Conservation (phyloP, 2,329 filamentous ascomycete genomes). For the Microsporum ferrugineum region DNA sequence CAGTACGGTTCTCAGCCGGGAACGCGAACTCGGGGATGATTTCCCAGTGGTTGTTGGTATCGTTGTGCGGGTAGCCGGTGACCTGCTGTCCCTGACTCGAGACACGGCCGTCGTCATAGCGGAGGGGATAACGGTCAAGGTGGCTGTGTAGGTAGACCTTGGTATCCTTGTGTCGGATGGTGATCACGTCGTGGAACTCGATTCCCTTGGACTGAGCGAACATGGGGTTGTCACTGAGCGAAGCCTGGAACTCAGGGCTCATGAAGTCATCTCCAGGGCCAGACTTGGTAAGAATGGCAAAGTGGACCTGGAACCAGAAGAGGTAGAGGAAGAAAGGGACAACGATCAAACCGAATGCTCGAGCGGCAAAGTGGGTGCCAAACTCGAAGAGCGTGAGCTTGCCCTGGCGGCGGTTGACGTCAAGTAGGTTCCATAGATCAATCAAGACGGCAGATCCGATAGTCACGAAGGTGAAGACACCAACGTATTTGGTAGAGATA, state of each 20-base stretch:
- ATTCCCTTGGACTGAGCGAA: conserved; percentile 73
- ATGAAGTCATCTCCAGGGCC: conserved; percentile 98
- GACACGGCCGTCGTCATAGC: conserved; percentile 94
- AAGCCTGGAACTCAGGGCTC: conserved; percentile 96
- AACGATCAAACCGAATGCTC: conserved; percentile 73
- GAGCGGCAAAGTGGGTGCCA: conserved; percentile 78
- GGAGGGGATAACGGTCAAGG: conserved; percentile 72
- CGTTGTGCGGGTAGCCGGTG: conserved; percentile 93
- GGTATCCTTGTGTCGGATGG: conserved; percentile 91
- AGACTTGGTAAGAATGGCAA: conserved; percentile 73
- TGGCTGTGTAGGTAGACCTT: conserved; percentile 95
- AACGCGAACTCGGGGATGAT: conserved; percentile 56
- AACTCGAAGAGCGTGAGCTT: conserved; percentile 70
- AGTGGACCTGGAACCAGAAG: conserved; percentile 99
- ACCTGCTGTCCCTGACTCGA: conserved; percentile 97
- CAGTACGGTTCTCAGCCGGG: conserved; percentile 45
- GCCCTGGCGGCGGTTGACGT: conserved; percentile 74
- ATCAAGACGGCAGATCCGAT: conserved; percentile 89
- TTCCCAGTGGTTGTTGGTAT: conserved; percentile 98
- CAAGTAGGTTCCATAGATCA: conserved; percentile 87
- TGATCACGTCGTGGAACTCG: conserved; percentile 80
- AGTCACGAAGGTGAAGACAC: conserved; percentile 90
- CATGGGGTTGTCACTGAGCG: conserved; percentile 88
- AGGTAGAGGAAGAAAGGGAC: conserved; percentile 96
- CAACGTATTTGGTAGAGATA: conserved; percentile 97